Conservation (phyloP, 352 stramenopile genomes). For the Pythium guiyangense region DNA sequence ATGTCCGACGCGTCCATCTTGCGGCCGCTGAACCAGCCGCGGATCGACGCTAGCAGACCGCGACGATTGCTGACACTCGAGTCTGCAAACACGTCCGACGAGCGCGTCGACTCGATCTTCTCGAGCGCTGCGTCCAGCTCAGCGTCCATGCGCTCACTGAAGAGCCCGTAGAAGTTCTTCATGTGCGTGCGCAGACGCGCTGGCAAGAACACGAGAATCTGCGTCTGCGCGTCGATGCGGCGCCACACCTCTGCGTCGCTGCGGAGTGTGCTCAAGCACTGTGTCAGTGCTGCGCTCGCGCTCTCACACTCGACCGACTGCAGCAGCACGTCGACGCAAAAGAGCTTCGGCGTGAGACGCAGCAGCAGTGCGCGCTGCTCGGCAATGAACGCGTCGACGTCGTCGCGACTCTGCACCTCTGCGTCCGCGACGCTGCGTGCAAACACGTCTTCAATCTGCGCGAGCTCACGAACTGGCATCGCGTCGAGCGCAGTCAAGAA, state of each 20-base stretch:
- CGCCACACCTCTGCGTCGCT: slow-evolving; percentile 3
- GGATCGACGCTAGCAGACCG: background rate
- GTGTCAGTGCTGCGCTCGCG: background rate
- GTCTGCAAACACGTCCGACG: background rate
- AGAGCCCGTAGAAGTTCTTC: slow-evolving; percentile 7
- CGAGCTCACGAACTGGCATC: slow-evolving; percentile 22
- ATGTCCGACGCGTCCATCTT: background rate
- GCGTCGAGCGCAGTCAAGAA: slow-evolving; percentile 17
- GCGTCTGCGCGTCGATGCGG: background rate
- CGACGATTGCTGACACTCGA: background rate
- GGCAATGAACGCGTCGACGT: slow-evolving; percentile 16
- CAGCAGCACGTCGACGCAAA: slow-evolving; percentile 28
- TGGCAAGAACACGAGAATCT: slow-evolving; percentile 3
- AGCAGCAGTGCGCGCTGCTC: slow-evolving; percentile 18
- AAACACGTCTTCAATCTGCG: slow-evolving; percentile 17
- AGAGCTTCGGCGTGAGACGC: slow-evolving; percentile 15
- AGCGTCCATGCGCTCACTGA: background rate
- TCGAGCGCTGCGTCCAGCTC: slow-evolving; percentile 7
- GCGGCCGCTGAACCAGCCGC: background rate
- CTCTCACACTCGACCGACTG: slow-evolving; percentile 5
- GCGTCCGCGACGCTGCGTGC: slow-evolving; percentile 15
- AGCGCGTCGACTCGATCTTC: slow-evolving; percentile 2
- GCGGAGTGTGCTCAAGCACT: slow-evolving; percentile 16
- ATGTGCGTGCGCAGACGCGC: slow-evolving; percentile 2
- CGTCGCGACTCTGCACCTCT: slow-evolving; percentile 18